Percentiles rank a stretch among this genome's conserved stretches.
phyloP scores from a whole-genome alignment of 2,329 filamentous ascomycete species.

The Ilyonectria mors-panacis region DNA sequence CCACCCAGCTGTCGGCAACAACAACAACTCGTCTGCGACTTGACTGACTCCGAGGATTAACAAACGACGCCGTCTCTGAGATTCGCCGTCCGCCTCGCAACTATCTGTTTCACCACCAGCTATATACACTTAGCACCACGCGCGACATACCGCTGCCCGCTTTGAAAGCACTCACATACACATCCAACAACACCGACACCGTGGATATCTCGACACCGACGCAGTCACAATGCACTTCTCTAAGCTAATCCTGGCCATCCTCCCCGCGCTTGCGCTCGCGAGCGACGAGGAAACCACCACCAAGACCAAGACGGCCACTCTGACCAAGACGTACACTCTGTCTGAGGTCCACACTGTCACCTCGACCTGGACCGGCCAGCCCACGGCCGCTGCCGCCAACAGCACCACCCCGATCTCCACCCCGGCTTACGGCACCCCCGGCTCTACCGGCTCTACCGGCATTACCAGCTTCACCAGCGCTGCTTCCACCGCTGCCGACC shows the following conservation, averaged over 20 bases:
- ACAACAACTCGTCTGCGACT: conserved; percentile 21
- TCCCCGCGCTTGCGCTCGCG: conserved; percentile 69
- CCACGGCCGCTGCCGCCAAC: conserved; percentile 46
- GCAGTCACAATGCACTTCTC: conserved; percentile 56
- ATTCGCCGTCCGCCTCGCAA: conserved; percentile 9
- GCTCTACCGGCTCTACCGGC: conserved; percentile 39
- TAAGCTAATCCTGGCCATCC: conserved; percentile 62
- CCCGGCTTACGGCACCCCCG: conserved; percentile 30
- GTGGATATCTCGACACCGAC: conserved; percentile 23
- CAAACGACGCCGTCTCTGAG: conserved; percentile 16
- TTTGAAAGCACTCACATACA: conserved; percentile 46
- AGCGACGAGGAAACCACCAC: conserved; percentile 56
- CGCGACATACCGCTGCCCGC: conserved; percentile 35
- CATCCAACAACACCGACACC: conserved; percentile 29
- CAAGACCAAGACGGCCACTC: conserved; percentile 64
- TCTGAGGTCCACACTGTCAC: conserved; percentile 61
- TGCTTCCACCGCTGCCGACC: conserved; percentile 38
- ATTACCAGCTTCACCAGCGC: conserved; percentile 38
- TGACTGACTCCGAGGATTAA: conserved; percentile 16
- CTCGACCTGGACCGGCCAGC: conserved; percentile 42
- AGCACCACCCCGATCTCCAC: conserved; percentile 47
- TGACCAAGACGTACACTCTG: conserved; percentile 68
- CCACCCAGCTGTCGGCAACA: conserved; percentile 27
- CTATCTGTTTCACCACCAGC: conserved; percentile 9
- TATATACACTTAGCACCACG: conserved; percentile 25